Percentiles rank a stretch among this genome's conserved stretches.
phyloP scores from a whole-genome alignment of 805 yeast species.

The Metschnikowia henanensis region DNA sequence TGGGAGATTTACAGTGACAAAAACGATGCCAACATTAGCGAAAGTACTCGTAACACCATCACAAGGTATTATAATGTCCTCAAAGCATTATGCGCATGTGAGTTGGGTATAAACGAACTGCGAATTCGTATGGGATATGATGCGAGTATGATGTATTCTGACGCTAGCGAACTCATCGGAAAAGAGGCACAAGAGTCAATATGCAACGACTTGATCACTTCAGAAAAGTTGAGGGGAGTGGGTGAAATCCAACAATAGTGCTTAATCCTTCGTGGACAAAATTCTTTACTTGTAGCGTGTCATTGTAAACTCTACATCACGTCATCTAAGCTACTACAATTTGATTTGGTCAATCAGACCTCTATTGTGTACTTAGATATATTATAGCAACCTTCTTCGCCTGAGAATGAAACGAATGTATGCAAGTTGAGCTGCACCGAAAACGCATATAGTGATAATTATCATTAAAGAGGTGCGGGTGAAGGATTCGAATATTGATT shows the following conservation, averaged over 20 bases:
- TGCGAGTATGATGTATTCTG: slow-evolving; percentile 75
- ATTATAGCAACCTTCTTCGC: slow-evolving; percentile 23
- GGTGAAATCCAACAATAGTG: neutral
- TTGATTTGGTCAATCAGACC: neutral
- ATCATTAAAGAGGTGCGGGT: slow-evolving; percentile 30
- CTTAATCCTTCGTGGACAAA: no score
- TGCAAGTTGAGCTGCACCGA: slow-evolving; percentile 33
- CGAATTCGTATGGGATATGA: slow-evolving; percentile 84
- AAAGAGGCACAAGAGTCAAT: slow-evolving; percentile 70
- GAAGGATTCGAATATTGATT: slow-evolving; percentile 35
- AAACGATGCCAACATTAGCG: slow-evolving; percentile 68
- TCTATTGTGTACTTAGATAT: neutral
- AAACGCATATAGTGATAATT: slow-evolving; percentile 25
- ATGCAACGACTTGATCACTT: slow-evolving; percentile 69
- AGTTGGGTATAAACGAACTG: slow-evolving; percentile 82
- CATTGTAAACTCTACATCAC: neutral
- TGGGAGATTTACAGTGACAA: slow-evolving; percentile 94
- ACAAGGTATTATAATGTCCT: slow-evolving; percentile 85
- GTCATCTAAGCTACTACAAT: neutral
- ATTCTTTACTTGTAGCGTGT: no score
- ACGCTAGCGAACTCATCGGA: slow-evolving; percentile 51
- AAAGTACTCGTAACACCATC: slow-evolving; percentile 65
- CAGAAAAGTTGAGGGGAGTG: slow-evolving; percentile 73
- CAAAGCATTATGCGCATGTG: slow-evolving; percentile 77
- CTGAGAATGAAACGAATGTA: slow-evolving; percentile 33